phyloP scores from a whole-genome alignment of 2,329 filamentous ascomycete genomes.

The Verticillium longisporum region DNA sequence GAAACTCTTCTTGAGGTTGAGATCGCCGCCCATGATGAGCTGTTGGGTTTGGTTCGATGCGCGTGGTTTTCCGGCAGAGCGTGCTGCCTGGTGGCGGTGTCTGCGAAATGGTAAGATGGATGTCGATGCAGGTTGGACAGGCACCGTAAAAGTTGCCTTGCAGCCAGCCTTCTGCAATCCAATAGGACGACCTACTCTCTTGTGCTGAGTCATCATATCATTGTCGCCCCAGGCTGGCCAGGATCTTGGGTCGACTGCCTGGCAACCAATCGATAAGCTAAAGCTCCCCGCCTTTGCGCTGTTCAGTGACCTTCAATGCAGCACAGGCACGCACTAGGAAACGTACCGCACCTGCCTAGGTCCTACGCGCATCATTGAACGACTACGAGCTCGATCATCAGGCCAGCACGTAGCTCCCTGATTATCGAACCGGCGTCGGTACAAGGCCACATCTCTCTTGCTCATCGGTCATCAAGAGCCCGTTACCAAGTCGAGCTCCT shows the following conservation, averaged over 20 bases:
- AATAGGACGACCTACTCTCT: background rate
- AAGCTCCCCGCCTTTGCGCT: conserved; percentile 5
- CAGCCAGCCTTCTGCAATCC: background rate
- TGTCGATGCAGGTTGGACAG: background rate
- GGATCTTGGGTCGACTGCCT: background rate
- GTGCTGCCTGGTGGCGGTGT: background rate
- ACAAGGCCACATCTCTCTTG: no score
- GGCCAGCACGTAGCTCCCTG: no score
- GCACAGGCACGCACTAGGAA: background rate
- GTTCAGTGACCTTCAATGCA: background rate
- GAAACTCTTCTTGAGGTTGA: conserved; percentile 94
- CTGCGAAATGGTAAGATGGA: background rate
- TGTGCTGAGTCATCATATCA: background rate
- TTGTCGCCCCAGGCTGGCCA: background rate
- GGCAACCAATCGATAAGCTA: conserved; percentile 11
- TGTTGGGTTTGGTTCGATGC: background rate
- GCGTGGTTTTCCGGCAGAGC: background rate
- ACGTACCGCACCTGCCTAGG: conserved; percentile 1
- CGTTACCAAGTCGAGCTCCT: no score
- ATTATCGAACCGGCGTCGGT: no score
- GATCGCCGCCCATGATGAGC: conserved; percentile 73
- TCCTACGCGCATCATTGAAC: background rate
- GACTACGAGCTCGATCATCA: background rate
- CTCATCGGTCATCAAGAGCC: no score
- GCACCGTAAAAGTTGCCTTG: conserved; percentile 5